Conservation (phyloP, 1,139 yeast genomes). For the Blastobotrys malaysiensis region DNA sequence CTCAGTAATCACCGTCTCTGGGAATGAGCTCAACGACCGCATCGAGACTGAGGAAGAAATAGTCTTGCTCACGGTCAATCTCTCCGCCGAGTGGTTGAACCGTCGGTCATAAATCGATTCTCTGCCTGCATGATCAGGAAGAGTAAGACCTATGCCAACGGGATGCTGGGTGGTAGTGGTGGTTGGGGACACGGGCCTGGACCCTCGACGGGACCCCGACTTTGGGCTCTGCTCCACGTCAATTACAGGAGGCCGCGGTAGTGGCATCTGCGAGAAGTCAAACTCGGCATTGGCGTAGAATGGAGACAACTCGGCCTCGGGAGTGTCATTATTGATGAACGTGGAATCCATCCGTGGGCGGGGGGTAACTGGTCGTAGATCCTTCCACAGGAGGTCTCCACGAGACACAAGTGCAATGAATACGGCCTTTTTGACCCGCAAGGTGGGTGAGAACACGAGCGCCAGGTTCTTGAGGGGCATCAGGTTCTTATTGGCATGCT, state of each 20-base stretch:
- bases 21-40: constrained; percentile 9
- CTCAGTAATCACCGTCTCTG: constrained; percentile 8
- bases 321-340: constrained; percentile 5
- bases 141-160: neutral
- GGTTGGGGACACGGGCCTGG: neutral
- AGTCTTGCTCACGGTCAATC: neutral
- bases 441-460: constrained; percentile 31
- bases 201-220: too few species aligned
- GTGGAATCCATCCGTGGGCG: constrained; percentile 10
- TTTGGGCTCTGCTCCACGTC: neutral
- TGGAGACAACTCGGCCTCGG: neutral
- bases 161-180: neutral
- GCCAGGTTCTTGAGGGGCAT: constrained; percentile 31
- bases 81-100: neutral
- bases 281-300: constrained; percentile 3
- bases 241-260: neutral
- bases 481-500: constrained; percentile 20
- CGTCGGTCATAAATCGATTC: neutral
- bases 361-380: constrained; percentile 16
- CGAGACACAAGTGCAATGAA: constrained; percentile 22
- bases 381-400: constrained; percentile 21
- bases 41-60: constrained; percentile 7
- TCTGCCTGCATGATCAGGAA: neutral
- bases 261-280: constrained; percentile 6
- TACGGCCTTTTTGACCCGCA: constrained; percentile 25